Percentiles rank a stretch among this genome's conserved stretches.
phyloP scores from a whole-genome alignment of 768 basidiomycete genomes.

The Trametes cubensis region DNA sequence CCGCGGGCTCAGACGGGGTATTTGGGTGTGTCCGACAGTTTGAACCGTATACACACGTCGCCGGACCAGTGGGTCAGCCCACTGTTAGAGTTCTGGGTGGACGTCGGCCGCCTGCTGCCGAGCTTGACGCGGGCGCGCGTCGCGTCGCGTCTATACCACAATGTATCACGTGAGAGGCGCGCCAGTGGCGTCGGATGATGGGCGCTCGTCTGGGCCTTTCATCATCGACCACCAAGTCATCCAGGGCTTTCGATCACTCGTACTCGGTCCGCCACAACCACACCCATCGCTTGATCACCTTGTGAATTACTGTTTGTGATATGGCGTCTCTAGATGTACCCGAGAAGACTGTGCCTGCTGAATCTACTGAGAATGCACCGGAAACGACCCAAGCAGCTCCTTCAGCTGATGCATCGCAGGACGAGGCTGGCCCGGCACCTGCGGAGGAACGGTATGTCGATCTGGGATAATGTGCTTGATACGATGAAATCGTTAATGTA shows the following conservation, averaged over 20 bases:
- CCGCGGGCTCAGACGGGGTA: too few relatives aligned
- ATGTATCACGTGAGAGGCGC: slow-evolving; percentile 15
- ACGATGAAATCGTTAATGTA: background rate
- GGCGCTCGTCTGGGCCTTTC: slow-evolving; percentile 4
- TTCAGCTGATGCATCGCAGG: background rate
- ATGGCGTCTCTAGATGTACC: slow-evolving; percentile 1
- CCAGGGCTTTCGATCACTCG: slow-evolving; percentile 6
- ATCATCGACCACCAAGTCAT: slow-evolving; percentile 8
- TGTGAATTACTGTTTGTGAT: background rate
- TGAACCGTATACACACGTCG: too few relatives aligned
- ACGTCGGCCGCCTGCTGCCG: too few relatives aligned
- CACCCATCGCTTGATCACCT: background rate
- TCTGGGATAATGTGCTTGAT: background rate
- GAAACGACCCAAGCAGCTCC: background rate
- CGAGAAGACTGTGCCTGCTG: background rate
- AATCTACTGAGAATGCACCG: background rate
- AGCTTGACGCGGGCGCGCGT: slow-evolving; percentile 4
- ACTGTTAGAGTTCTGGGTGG: too few relatives aligned
- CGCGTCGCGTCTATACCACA: slow-evolving; percentile 10
- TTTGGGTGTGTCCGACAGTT: too few relatives aligned
- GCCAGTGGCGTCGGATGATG: slow-evolving; percentile 8
- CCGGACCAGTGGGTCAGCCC: too few relatives aligned
- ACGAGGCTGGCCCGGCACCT: background rate
- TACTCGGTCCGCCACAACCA: background rate
- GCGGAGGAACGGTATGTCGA: slow-evolving; percentile 7